These are phyloP conservation scores for Mycena filopes DNA, from an alignment of 768 basidiomycete species.

Conservation along the genomic window DNA sequence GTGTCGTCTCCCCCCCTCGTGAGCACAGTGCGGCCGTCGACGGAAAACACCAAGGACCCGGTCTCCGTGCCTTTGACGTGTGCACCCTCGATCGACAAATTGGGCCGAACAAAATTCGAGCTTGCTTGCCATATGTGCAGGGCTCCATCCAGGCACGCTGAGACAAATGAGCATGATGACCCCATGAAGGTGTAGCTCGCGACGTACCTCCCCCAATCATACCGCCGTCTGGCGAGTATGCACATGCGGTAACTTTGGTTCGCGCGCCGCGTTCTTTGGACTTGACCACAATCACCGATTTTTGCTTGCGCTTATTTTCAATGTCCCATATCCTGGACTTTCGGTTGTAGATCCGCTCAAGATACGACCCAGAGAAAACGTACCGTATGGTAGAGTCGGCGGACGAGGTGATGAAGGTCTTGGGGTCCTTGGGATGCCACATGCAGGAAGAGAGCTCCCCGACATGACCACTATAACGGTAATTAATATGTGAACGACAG, in stretches of 20 bases:
- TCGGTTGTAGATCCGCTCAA: slow-evolving; percentile 3
- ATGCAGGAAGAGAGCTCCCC: slow-evolving; percentile 89
- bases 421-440: slow-evolving; percentile 91
- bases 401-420: slow-evolving; percentile 92
- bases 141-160: slow-evolving; percentile 92
- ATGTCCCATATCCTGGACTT: slow-evolving; percentile 90
- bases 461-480: slow-evolving; percentile 83
- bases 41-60: slow-evolving; percentile 87
- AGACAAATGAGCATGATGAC: slow-evolving; percentile 20
- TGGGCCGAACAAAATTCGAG: slow-evolving; percentile 94
- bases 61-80: slow-evolving; percentile 89
- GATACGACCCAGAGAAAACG: slow-evolving; percentile 33
- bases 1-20: slow-evolving; percentile 96
- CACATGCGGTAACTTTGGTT: slow-evolving; percentile 89
- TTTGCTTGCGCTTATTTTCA: slow-evolving; percentile 93
- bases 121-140: slow-evolving; percentile 93
- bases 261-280: slow-evolving; percentile 94
- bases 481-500: slow-evolving; percentile 18
- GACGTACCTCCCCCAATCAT: slow-evolving; percentile 85
- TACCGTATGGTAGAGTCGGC: slow-evolving; percentile 95
- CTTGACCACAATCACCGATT: slow-evolving; percentile 95
- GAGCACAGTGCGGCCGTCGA: slow-evolving; percentile 86
- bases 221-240: slow-evolving; percentile 90
- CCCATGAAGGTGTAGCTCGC: slow-evolving; percentile 15
- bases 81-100: slow-evolving; percentile 85